phyloP scores from a whole-genome alignment of 1,284 basidiomycete species.

The Trichosporon ovoides region DNA sequence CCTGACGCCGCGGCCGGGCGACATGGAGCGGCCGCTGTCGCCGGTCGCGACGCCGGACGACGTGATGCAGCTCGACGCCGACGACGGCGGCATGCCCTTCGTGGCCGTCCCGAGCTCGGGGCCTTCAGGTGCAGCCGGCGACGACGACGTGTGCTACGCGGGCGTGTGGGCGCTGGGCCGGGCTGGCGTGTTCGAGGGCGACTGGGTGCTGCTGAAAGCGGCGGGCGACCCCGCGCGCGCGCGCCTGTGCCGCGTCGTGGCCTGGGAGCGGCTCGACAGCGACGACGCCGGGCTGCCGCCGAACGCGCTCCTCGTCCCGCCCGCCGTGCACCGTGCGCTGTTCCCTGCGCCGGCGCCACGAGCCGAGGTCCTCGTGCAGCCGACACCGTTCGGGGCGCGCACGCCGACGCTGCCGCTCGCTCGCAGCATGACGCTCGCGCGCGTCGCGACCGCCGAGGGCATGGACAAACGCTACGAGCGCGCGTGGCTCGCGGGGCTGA shows the following conservation, averaged over 20 bases:
- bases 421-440: constrained; percentile 67
- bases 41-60: constrained; percentile 28
- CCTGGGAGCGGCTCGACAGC: constrained; percentile 52
- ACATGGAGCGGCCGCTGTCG: constrained; percentile 16
- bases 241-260: constrained; percentile 57
- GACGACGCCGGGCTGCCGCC: constrained; percentile 39
- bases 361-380: constrained; percentile 33
- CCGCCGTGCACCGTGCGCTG: constrained; percentile 33
- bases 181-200: constrained; percentile 72
- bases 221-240: constrained; percentile 22
- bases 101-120: constrained; percentile 4
- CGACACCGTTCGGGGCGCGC: constrained; percentile 48
- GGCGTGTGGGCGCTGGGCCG: constrained; percentile 58
- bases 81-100: constrained; percentile 18
- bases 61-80: constrained; percentile 17
- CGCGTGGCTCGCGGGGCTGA: constrained; percentile 64
- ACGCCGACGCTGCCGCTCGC: constrained; percentile 66
- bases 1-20: constrained; percentile 43
- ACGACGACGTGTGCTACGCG: constrained; percentile 36
- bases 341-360: constrained; percentile 15
- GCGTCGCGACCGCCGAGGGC: constrained; percentile 74
- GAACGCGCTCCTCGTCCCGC: constrained; percentile 58
- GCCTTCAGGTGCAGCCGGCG: constrained; percentile 10
- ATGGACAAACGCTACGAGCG: constrained; percentile 68
- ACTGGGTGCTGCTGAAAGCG: constrained; percentile 64